Percentiles rank a stretch among this genome's conserved stretches.
These are phyloP conservation scores for Gonium pectorale DNA, from an alignment of 139 green algal species.

Conservation along the genomic window DNA sequence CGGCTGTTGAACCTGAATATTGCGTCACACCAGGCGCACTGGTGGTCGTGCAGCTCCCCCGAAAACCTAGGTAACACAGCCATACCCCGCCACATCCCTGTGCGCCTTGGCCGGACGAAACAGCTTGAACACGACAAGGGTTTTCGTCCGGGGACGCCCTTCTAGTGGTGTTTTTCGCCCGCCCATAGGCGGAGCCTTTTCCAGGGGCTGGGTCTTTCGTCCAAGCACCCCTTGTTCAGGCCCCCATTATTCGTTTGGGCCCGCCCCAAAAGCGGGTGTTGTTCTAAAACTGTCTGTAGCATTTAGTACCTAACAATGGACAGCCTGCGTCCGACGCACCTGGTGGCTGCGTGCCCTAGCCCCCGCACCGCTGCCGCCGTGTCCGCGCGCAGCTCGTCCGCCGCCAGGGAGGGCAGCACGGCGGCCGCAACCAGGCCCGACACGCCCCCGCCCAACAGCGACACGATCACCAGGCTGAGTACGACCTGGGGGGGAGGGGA, in stretches of 20 bases:
- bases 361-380: constrained; percentile 15
- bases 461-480: neutral
- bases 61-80: no score
- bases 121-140: no score
- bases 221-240: no score
- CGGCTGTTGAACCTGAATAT: no score
- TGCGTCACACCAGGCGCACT: no score
- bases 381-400: constrained; percentile 34
- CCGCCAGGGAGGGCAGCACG: constrained; percentile 38
- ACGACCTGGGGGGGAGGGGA: neutral
- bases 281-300: no score
- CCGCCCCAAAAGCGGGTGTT: no score
- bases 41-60: no score
- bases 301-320: neutral
- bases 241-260: no score
- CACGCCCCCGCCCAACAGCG: neutral
- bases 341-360: neutral
- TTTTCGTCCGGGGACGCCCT: neutral
- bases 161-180: neutral
- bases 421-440: neutral
- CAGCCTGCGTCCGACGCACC: neutral
- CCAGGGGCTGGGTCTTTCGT: no score
- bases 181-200: neutral
- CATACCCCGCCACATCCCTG: no score
- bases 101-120: no score